Conservation (phyloP, 2,329 filamentous ascomycete species). For the Botrytis squamosa region DNA sequence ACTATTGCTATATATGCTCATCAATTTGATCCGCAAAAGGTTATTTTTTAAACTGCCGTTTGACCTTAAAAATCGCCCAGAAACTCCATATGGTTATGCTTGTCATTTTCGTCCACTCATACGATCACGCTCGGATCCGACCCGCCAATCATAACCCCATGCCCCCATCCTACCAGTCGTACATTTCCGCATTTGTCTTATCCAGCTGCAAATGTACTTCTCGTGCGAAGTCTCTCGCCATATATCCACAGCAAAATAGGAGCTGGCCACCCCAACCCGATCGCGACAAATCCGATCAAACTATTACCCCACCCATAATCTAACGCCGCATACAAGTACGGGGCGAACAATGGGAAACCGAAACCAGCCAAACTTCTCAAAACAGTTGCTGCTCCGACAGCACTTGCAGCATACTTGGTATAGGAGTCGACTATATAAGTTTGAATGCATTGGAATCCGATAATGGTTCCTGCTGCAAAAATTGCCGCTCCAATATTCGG, state of each 20-base stretch:
- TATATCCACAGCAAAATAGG: constrained; percentile 47
- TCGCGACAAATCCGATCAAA: constrained; percentile 48
- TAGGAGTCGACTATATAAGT: constrained; percentile 57
- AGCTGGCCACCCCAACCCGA: constrained; percentile 51
- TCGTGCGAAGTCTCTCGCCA: constrained; percentile 42
- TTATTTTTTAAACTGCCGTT: background rate
- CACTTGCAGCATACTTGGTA: constrained; percentile 40
- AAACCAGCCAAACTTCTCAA: constrained; percentile 36
- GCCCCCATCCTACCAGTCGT: background rate
- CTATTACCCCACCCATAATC: constrained; percentile 51
- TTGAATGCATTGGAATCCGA: constrained; percentile 39
- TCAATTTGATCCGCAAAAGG: background rate
- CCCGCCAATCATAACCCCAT: background rate
- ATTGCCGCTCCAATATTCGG: constrained; percentile 55
- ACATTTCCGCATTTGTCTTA: constrained; percentile 19
- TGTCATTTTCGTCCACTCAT: background rate
- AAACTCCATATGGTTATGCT: constrained; percentile 1
- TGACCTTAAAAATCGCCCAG: background rate
- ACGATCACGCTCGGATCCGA: background rate
- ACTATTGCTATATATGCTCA: background rate
- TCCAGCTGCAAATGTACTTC: constrained; percentile 44
- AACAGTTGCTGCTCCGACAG: constrained; percentile 43
- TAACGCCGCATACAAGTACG: constrained; percentile 36
- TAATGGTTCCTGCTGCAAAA: constrained; percentile 49
- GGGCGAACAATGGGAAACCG: constrained; percentile 35